Evolutionary conservation across 2,329 filamentous ascomycete species (phyloP).

Genomic region (Gaeumannomyces sp.): DNA sequence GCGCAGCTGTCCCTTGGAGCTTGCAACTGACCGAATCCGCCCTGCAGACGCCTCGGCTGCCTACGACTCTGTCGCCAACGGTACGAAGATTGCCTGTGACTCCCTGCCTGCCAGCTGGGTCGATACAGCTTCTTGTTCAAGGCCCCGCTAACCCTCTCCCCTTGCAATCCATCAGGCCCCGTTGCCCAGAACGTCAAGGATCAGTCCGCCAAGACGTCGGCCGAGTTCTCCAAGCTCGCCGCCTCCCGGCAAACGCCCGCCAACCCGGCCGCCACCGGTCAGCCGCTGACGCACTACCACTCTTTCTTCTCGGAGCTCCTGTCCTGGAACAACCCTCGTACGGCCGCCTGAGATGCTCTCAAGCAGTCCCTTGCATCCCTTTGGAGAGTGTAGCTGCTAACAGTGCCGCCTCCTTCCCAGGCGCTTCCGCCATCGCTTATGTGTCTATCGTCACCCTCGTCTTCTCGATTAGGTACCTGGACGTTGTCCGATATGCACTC

Average conservation of each 20-base stretch:
- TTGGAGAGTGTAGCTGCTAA: conserved; percentile 18
- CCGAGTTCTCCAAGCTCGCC: conserved; percentile 53
- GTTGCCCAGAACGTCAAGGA: conserved; percentile 54
- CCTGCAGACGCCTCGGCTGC: conserved; percentile 42
- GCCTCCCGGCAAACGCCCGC: conserved; percentile 49
- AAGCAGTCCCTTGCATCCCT: conserved; percentile 3
- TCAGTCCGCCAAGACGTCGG: conserved; percentile 46
- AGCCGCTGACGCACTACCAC: conserved; percentile 63
- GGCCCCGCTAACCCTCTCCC: conserved; percentile 10
- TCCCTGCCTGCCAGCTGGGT: not conserved
- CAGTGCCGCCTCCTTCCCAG: conserved; percentile 28
- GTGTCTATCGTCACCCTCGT: conserved; percentile 51
- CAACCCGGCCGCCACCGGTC: conserved; percentile 50
- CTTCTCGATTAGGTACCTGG: conserved; percentile 58
- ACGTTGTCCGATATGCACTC: conserved; percentile 58
- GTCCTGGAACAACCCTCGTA: conserved; percentile 64
- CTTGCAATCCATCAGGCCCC: conserved; percentile 36
- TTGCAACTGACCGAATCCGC: not conserved
- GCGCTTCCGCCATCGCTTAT: conserved; percentile 61
- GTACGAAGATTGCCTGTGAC: conserved; percentile 25
- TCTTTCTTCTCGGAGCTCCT: conserved; percentile 64
- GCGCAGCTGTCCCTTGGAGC: conserved; percentile 4
- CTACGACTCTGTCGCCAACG: conserved; percentile 41
- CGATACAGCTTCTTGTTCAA: not conserved
- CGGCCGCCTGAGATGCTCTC: conserved; percentile 19